Percentiles rank a stretch among this genome's conserved stretches.
Conservation (phyloP, 306 rosid species). For the Quercus mongolica region DNA sequence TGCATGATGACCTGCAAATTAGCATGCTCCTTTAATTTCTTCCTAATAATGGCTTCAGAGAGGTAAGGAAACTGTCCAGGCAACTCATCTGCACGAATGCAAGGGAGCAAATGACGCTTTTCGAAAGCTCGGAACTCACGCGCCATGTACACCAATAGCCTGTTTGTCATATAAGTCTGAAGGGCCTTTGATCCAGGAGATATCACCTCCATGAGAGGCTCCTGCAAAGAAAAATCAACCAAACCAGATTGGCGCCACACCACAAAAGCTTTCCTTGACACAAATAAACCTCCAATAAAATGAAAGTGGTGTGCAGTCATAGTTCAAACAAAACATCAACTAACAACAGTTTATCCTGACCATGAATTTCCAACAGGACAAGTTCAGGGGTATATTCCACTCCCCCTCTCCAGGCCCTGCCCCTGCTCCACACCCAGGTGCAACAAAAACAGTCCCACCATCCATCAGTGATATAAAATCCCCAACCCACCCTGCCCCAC, state of each 20-base stretch:
- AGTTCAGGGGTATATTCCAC: neutral
- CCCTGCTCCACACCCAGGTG: neutral
- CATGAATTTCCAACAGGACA: neutral
- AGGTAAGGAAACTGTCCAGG: slow-evolving; percentile 77
- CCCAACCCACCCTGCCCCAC: neutral
- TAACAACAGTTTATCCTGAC: neutral
- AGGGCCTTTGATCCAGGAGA: slow-evolving; percentile 95
- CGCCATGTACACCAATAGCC: slow-evolving; percentile 78
- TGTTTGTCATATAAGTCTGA: slow-evolving; percentile 82
- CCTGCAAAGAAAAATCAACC: slow-evolving; percentile 49
- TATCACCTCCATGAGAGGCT: slow-evolving; percentile 95
- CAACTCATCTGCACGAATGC: slow-evolving; percentile 60
- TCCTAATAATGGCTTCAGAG: slow-evolving; percentile 75
- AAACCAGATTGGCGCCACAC: neutral
- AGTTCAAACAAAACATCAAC: neutral
- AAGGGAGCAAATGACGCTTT: slow-evolving; percentile 57
- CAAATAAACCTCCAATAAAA: neutral
- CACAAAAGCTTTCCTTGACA: neutral
- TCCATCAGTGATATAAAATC: neutral
- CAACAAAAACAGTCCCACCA: neutral
- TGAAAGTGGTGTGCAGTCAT: neutral
- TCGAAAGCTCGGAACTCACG: slow-evolving; percentile 88
- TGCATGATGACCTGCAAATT: slow-evolving; percentile 61
- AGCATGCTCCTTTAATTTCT: slow-evolving; percentile 78
- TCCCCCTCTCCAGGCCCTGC: neutral